Percentiles rank a stretch among this genome's conserved stretches.
These are phyloP conservation scores for Vigna reflexopilosa DNA, from an alignment of 306 rosid species.

Conservation along the genomic window DNA sequence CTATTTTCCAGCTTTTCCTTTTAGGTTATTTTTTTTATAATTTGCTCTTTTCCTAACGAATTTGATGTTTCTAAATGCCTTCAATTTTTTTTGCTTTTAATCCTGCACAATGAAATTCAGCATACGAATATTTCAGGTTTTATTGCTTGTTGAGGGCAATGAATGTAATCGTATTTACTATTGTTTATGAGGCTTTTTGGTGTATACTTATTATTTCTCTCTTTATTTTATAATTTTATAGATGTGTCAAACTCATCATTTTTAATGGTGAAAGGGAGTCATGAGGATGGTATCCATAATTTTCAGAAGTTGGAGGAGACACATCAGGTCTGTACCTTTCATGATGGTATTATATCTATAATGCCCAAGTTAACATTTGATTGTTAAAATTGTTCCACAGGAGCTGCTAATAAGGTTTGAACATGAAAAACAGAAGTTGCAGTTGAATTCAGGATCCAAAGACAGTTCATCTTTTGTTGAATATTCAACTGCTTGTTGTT, in stretches of 20 bases:
- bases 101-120: too few relatives aligned
- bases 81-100: too few relatives aligned
- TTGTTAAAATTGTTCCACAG: slow-evolving; percentile 50
- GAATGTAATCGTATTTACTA: slow-evolving; percentile 5
- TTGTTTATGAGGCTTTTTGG: neutral
- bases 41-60: too few relatives aligned
- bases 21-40: too few relatives aligned
- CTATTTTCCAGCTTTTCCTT: neutral
- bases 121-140: too few relatives aligned
- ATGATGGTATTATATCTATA: slow-evolving; percentile 16
- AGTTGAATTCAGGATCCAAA: slow-evolving; percentile 44
- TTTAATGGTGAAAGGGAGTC: slow-evolving; percentile 53
- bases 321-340: slow-evolving; percentile 61
- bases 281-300: slow-evolving; percentile 50
- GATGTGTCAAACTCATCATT: slow-evolving; percentile 72
- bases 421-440: slow-evolving; percentile 53
- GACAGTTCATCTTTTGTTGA: slow-evolving; percentile 42
- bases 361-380: neutral
- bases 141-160: neutral
- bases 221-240: slow-evolving; percentile 35
- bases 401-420: slow-evolving; percentile 58
- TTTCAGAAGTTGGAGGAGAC: slow-evolving; percentile 58
- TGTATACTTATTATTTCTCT: neutral
- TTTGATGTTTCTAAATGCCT: too few relatives aligned
- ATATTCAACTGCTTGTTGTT: slow-evolving; percentile 62